phyloP scores from a whole-genome alignment of 495 filamentous ascomycete genomes.

The Chaetomium cochliodes region DNA sequence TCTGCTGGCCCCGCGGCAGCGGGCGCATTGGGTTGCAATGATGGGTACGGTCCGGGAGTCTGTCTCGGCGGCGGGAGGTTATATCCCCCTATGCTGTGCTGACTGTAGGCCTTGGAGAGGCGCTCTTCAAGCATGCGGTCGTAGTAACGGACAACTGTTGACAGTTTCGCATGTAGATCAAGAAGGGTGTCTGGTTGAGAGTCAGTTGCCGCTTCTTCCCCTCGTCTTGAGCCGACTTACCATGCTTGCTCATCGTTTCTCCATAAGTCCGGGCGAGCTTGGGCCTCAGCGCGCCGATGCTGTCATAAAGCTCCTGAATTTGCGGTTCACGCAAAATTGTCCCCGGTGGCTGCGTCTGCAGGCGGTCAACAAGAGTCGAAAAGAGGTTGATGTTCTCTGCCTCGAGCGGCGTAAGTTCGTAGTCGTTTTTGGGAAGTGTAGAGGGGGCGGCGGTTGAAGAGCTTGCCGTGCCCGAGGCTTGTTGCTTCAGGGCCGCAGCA shows the following conservation, averaged over 20 bases:
- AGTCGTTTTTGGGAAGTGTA: constrained; percentile 76
- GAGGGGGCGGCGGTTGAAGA: constrained; percentile 44
- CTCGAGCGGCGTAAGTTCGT: constrained; percentile 90
- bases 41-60: constrained; percentile 65
- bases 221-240: constrained; percentile 48
- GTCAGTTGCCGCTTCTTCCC: constrained; percentile 44
- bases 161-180: constrained; percentile 90
- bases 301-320: constrained; percentile 97
- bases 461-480: constrained; percentile 49
- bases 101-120: constrained; percentile 85
- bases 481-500: constrained; percentile 74
- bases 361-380: constrained; percentile 85
- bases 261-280: constrained; percentile 96
- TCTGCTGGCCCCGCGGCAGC: constrained; percentile 60
- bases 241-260: constrained; percentile 99
- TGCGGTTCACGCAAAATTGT: constrained; percentile 94
- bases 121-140: constrained; percentile 97
- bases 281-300: constrained; percentile 85
- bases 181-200: constrained; percentile 66
- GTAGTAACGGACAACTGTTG: constrained; percentile 97
- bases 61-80: constrained; percentile 51
- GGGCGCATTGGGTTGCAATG: constrained; percentile 54
- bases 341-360: constrained; percentile 92
- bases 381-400: constrained; percentile 98
- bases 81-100: constrained; percentile 64